Conservation (phyloP, 129 eudicot species). For the Apium graveolens region DNA sequence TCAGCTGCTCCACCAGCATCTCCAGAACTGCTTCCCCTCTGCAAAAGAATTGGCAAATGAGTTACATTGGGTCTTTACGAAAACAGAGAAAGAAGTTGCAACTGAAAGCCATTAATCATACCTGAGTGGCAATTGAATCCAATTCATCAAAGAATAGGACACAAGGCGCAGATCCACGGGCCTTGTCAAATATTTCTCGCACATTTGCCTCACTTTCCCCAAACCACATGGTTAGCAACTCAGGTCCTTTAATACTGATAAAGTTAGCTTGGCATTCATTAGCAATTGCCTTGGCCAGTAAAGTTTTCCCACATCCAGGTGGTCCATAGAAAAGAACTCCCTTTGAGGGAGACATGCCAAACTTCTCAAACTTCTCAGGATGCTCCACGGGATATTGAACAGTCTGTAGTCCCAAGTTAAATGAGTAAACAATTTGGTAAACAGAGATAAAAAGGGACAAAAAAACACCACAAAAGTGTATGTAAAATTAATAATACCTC, state of each 20-base stretch:
- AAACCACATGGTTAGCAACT: conserved; percentile 96
- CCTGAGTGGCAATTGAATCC: conserved; percentile 98
- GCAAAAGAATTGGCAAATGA: conserved; percentile 12
- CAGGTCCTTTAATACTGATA: conserved; percentile 89
- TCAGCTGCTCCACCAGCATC: conserved; percentile 99
- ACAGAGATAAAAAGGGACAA: not conserved
- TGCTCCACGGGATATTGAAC: conserved; percentile 99
- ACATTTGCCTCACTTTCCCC: conserved; percentile 98
- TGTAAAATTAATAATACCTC: conserved; percentile 38
- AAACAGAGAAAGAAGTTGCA: not conserved
- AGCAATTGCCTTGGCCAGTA: conserved; percentile 94
- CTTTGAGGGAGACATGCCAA: conserved; percentile 96
- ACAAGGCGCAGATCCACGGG: conserved; percentile 93
- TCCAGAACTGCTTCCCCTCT: conserved; percentile 91
- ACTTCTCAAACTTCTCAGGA: conserved; percentile 94
- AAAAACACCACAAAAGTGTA: not conserved
- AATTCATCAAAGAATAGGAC: conserved; percentile 89
- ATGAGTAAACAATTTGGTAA: not conserved
- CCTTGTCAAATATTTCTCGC: conserved; percentile 92
- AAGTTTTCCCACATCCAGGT: conserved; percentile 96
- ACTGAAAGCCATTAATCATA: conserved; percentile 12
- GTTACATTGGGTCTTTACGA: not conserved
- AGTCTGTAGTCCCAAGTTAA: conserved; percentile 37
- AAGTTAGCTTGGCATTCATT: conserved; percentile 96
- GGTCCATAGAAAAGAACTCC: conserved; percentile 98